phyloP scores from a whole-genome alignment of 345 rosid genomes.

The Cardamine resedifolia region DNA sequence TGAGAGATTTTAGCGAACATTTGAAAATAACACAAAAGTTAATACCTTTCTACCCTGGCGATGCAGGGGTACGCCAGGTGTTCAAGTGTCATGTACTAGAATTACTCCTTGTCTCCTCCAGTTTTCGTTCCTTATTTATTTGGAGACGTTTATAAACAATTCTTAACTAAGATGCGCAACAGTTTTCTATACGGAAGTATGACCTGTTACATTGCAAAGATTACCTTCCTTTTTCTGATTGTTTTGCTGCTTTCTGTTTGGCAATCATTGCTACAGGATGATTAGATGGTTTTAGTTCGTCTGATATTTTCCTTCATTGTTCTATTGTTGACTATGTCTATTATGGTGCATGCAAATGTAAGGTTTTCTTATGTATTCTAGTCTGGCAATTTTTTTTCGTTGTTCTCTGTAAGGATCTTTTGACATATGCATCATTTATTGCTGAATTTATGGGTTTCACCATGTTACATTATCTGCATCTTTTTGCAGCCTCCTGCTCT shows the following conservation, averaged over 20 bases:
- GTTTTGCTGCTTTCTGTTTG: constrained; percentile 16
- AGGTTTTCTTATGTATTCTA: constrained; percentile 11
- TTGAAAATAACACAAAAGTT: background rate
- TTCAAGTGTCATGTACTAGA: constrained; percentile 25
- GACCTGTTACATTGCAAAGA: constrained; percentile 12
- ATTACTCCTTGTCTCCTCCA: constrained; percentile 12
- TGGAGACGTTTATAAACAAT: background rate
- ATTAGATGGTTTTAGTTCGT: background rate
- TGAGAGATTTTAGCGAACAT: background rate
- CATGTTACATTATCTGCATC: constrained; percentile 32
- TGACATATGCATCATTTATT: background rate
- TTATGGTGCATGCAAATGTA: constrained; percentile 20
- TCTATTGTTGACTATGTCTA: constrained; percentile 22
- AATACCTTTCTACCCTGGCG: constrained; percentile 2
- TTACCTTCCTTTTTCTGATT: constrained; percentile 15
- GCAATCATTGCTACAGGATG: background rate
- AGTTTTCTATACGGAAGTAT: constrained; percentile 8
- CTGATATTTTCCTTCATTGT: constrained; percentile 20
- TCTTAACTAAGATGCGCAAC: background rate
- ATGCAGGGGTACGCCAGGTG: constrained; percentile 7
- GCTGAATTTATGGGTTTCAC: constrained; percentile 22
- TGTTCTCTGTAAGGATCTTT: constrained; percentile 6
- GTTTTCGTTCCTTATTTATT: background rate
- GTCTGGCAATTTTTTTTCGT: background rate
- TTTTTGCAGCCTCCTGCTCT: constrained; percentile 62